These are phyloP conservation scores for Hanseniaspora singularis DNA, from an alignment of 805 yeast genomes.

Conservation along the genomic window DNA sequence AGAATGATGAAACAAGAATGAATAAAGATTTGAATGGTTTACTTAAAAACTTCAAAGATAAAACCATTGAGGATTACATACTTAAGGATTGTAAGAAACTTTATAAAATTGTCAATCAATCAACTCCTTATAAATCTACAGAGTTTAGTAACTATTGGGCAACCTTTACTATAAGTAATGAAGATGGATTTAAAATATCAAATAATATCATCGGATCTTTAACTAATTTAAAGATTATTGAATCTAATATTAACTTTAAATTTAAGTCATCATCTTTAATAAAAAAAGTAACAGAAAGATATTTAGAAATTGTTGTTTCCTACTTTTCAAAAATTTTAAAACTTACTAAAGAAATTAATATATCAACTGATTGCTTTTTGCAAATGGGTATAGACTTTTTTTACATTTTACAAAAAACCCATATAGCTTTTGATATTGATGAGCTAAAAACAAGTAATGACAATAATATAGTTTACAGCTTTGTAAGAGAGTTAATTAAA, in stretches of 20 bases:
- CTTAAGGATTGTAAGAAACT: slow-evolving; percentile 7
- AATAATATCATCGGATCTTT: slow-evolving; percentile 5
- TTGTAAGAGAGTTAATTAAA: neutral
- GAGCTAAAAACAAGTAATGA: neutral
- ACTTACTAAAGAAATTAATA: neutral
- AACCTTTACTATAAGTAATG: slow-evolving; percentile 4
- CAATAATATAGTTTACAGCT: neutral
- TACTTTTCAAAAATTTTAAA: slow-evolving; percentile 7
- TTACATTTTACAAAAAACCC: neutral
- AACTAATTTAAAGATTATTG: slow-evolving; percentile 7
- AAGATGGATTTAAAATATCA: neutral
- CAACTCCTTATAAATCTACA: slow-evolving; percentile 1
- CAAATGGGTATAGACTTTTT: slow-evolving; percentile 13
- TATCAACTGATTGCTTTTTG: slow-evolving; percentile 3
- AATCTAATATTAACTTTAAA: slow-evolving; percentile 4
- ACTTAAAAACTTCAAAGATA: slow-evolving; percentile 3
- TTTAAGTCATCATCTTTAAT: neutral
- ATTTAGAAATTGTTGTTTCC: slow-evolving; percentile 1
- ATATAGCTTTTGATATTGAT: neutral
- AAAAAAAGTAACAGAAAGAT: neutral
- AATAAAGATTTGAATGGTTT: too few relatives aligned
- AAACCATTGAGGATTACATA: neutral
- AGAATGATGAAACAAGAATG: neutral
- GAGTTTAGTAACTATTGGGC: slow-evolving; percentile 11
- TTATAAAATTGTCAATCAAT: slow-evolving; percentile 1